These are phyloP conservation scores for Leishmania major DNA, from an alignment of 208 protist genomes.

Conservation along the genomic window DNA sequence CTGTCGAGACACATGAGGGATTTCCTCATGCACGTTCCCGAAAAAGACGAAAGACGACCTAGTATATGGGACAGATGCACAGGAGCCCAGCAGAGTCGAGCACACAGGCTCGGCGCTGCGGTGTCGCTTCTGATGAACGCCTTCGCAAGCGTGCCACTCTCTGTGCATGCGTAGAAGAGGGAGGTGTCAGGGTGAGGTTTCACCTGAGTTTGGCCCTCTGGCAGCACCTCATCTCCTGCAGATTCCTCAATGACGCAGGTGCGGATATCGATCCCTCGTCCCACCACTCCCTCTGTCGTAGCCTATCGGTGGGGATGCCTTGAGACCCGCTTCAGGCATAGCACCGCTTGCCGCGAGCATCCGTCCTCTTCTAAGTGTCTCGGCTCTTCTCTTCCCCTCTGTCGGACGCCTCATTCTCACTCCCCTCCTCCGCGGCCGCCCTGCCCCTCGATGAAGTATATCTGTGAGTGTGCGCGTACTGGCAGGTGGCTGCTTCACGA, in stretches of 20 bases:
- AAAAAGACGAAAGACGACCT: no score
- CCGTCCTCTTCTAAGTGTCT: background rate
- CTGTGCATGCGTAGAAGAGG: background rate
- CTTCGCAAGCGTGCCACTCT: background rate
- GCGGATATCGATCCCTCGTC: background rate
- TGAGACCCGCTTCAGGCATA: background rate
- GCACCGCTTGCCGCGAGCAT: background rate
- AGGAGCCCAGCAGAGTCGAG: background rate
- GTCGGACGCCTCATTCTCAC: background rate
- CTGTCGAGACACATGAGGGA: background rate
- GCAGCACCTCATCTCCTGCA: background rate
- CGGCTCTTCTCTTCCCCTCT: background rate
- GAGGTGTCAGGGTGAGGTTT: background rate
- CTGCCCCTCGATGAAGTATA: background rate
- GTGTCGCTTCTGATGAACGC: background rate
- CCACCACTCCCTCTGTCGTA: no score
- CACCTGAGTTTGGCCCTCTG: background rate
- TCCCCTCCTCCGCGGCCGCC: background rate
- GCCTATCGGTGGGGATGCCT: background rate
- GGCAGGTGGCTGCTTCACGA: constrained; percentile 5
- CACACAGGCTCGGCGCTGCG: background rate
- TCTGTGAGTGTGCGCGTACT: background rate
- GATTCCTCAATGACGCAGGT: background rate
- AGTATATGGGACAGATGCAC: background rate
- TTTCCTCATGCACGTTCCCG: no score